Conservation (phyloP, 106 monocot species). For the Phalaenopsis equestris region DNA sequence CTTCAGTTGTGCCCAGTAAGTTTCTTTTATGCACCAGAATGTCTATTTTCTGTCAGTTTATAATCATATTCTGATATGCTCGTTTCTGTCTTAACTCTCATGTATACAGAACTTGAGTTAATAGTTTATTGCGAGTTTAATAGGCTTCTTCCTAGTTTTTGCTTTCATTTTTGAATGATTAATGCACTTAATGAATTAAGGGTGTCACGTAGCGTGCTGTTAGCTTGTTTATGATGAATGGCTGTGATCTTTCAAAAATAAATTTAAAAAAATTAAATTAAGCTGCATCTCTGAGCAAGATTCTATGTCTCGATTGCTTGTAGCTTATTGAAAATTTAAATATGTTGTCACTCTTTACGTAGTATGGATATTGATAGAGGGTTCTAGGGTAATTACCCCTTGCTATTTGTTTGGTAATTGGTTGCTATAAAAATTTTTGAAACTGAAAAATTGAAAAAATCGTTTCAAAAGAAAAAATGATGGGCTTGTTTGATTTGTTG, state of each 20-base stretch:
- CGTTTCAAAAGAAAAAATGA: too few relatives aligned
- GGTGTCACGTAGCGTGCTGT: not conserved
- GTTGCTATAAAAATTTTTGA: too few relatives aligned
- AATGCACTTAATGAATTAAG: not conserved
- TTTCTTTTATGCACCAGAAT: conserved; percentile 1
- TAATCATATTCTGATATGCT: not conserved
- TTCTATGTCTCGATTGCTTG: not conserved
- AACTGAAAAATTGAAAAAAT: too few relatives aligned
- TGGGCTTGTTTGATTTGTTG: too few relatives aligned
- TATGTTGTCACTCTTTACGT: not conserved
- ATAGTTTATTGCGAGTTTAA: not conserved
- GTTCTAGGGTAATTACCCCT: too few relatives aligned
- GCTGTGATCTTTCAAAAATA: not conserved
- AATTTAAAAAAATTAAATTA: not conserved
- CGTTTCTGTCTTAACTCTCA: not conserved
- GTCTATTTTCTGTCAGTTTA: not conserved
- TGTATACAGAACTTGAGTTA: not conserved
- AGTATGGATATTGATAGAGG: too few relatives aligned
- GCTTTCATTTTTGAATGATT: not conserved
- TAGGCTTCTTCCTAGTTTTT: not conserved
- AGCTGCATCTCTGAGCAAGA: not conserved
- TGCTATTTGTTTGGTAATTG: too few relatives aligned
- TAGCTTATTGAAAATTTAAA: not conserved
- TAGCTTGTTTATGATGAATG: too few relatives aligned
- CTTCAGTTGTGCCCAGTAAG: conserved; percentile 90